These are phyloP conservation scores for Cucumis sativus DNA, from an alignment of 306 rosid species.

Conservation along the genomic window Cucumber_9930_V3 NC_026659.2:24583001-24583500, in stretches of 20 bases:
- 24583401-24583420: constrained; percentile 57
- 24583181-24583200: neutral
- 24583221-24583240: neutral
- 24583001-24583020: constrained; percentile 97
- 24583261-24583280: neutral
- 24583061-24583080: neutral
- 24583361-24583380: constrained; percentile 37
- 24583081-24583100: neutral
- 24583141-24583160: neutral
- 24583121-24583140: neutral
- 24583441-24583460: constrained; percentile 97
- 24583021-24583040: constrained; percentile 80
- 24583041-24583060: constrained; percentile 50
- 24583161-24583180: neutral
- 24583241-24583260: neutral
- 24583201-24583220: neutral
- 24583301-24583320: constrained; percentile 68
- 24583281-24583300: constrained; percentile 67
- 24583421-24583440: constrained; percentile 46
- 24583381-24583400: constrained; percentile 50
- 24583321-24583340: constrained; percentile 34
- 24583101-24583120: neutral
- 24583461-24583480: constrained; percentile 86
- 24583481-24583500: constrained; percentile 85
- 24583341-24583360: constrained; percentile 36